Conservation (phyloP, 306 rosid genomes). For the Pterocarpus santalinus region DNA sequence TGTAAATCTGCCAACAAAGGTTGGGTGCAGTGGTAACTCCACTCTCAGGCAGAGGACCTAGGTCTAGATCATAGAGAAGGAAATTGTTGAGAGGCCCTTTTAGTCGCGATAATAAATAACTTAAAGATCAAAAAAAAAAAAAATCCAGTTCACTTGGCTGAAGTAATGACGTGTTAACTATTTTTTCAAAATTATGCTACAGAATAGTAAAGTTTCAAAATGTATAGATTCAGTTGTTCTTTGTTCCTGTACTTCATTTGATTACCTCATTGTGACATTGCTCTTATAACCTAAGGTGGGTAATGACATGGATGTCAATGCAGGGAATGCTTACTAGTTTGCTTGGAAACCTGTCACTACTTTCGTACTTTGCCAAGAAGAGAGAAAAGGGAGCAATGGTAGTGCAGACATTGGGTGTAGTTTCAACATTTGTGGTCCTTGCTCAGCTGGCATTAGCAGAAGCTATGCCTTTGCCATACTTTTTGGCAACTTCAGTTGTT, state of each 20-base stretch:
- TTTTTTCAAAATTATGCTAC: constrained; percentile 8
- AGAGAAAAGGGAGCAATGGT: constrained; percentile 86
- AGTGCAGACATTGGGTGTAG: constrained; percentile 82
- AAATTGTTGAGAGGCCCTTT: too few relatives aligned
- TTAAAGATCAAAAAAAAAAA: too few relatives aligned
- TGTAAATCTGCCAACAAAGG: background rate
- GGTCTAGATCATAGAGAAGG: too few relatives aligned
- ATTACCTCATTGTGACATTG: constrained; percentile 7
- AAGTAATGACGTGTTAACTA: background rate
- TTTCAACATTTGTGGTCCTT: constrained; percentile 70
- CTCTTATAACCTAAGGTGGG: background rate
- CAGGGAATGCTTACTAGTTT: constrained; percentile 90
- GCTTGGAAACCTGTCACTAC: constrained; percentile 87
- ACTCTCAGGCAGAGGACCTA: too few relatives aligned
- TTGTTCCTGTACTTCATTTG: constrained; percentile 2
- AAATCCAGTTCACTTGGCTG: constrained; percentile 3
- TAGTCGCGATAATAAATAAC: too few relatives aligned
- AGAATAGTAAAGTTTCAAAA: background rate
- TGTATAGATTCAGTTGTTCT: background rate
- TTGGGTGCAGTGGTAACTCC: too few relatives aligned
- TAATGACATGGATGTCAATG: constrained; percentile 45
- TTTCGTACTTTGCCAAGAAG: constrained; percentile 90
- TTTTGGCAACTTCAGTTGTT: constrained; percentile 66
- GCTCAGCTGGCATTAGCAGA: constrained; percentile 83
- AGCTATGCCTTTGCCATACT: constrained; percentile 84